Base-by-base conservation (phyloP, 164 flowering plant genomes). In the Nymphaea thermarum region DNA sequence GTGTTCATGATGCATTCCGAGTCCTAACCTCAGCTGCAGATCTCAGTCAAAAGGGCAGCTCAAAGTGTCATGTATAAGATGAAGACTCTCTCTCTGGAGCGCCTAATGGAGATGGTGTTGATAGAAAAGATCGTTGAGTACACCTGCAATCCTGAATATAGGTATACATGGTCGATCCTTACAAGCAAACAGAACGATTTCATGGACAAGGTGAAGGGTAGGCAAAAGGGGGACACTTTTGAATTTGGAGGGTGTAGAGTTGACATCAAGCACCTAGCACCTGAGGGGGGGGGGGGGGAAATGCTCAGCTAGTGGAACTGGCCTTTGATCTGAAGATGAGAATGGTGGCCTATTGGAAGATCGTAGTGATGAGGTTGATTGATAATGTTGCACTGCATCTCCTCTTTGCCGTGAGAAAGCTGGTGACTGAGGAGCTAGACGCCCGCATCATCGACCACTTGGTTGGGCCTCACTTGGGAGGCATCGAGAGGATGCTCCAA, bases 291-390 rank as follows among this genome's bases (percentile, higher is more conserved):
- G 61, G 68, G 61, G 6, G 60, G 5, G 11, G 71, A 10, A 15
- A 43, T 7, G 18, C 59, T 57, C 10, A 65, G 25, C 65, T 62
- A 16, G 44, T 74, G 4, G 60, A 63, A 6, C 71, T 73, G 10
- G 84, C 82, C 2, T 75, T 79, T 14, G 84, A 81, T 66, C 42
- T 81, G 79, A 77, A 75, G 62, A 77, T 77, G 79, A 67, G 77
- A 42, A 63, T 69, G 43, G 60, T 62, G 3, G 77, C 77, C 2
- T 77, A 80, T 42, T 80, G 82, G 82, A 75, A 69, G 73, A 65
- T 80, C 3, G 80, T 80, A 5, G 15, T 75, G 4, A 43, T 53
- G 43, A 73, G 82, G 67, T 8, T 80, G 66, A 79, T 75, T 1
- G 82, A 80, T 60, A 53, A 36, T 5, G 10, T 75, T 12, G 77